Conservation (phyloP, 768 basidiomycete genomes). For the Imleria badia region DNA sequence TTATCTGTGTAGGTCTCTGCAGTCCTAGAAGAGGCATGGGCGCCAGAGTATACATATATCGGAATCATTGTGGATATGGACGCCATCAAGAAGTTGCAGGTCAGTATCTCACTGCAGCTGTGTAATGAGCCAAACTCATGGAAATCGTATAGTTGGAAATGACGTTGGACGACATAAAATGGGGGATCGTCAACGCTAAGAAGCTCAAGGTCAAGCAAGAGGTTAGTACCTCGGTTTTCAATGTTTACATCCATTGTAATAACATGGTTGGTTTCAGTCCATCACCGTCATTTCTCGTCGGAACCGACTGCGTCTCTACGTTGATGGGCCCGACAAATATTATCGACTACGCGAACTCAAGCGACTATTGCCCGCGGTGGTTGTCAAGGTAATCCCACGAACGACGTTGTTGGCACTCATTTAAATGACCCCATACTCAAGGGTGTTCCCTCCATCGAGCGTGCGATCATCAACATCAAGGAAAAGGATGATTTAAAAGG, state of each 20-base stretch:
- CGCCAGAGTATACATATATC: constrained; percentile 87
- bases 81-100: constrained; percentile 87
- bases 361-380: constrained; percentile 77
- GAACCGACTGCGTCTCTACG: constrained; percentile 74
- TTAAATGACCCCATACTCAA: constrained; percentile 28
- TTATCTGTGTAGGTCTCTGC: constrained; percentile 67
- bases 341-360: constrained; percentile 86
- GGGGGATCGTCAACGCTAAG: constrained; percentile 81
- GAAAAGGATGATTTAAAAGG: constrained; percentile 79
- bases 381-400: constrained; percentile 70
- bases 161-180: constrained; percentile 89
- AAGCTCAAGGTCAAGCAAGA: constrained; percentile 93
- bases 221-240: constrained; percentile 36
- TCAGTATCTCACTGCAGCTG: constrained; percentile 25
- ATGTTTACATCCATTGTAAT: neutral
- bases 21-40: constrained; percentile 95
- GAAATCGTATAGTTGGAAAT: constrained; percentile 69
- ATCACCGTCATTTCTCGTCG: constrained; percentile 75
- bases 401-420: neutral
- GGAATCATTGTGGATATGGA: constrained; percentile 89
- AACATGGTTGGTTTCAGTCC: constrained; percentile 43
- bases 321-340: constrained; percentile 76
- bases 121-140: neutral
- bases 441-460: constrained; percentile 85
- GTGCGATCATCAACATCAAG: constrained; percentile 96